Percentiles rank a stretch among this genome's conserved stretches.
These are phyloP conservation scores for Coprinellus aureogranulatus DNA, from an alignment of 768 basidiomycete species.

Conservation along the genomic window DNA sequence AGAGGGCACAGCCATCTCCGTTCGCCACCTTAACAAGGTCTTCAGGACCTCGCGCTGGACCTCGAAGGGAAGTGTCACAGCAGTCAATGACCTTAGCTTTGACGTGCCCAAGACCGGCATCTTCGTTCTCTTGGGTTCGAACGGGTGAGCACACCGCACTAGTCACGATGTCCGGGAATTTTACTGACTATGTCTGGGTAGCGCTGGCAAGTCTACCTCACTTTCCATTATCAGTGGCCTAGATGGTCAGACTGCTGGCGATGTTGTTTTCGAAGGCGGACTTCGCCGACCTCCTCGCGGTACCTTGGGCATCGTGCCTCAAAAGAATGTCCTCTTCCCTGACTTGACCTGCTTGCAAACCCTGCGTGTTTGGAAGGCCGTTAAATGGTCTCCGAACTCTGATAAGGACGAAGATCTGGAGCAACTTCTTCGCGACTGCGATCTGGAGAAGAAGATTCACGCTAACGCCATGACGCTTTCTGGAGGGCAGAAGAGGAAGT, in stretches of 20 bases:
- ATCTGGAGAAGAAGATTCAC: slow-evolving; percentile 66
- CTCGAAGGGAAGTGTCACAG: slow-evolving; percentile 51
- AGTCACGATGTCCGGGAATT: background rate
- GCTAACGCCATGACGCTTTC: slow-evolving; percentile 64
- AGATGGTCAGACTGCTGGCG: slow-evolving; percentile 55
- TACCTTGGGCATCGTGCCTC: slow-evolving; percentile 73
- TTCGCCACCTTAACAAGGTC: slow-evolving; percentile 57
- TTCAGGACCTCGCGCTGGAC: slow-evolving; percentile 51
- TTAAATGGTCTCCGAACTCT: slow-evolving; percentile 58
- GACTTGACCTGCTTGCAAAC: slow-evolving; percentile 76
- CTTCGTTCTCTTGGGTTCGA: slow-evolving; percentile 75
- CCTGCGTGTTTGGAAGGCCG: slow-evolving; percentile 65
- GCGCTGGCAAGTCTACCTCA: slow-evolving; percentile 76
- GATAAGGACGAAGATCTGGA: slow-evolving; percentile 54
- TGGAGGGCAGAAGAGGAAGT: slow-evolving; percentile 80
- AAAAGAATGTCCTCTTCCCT: slow-evolving; percentile 80
- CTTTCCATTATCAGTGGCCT: slow-evolving; percentile 68
- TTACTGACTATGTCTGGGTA: slow-evolving; percentile 22
- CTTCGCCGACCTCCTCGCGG: slow-evolving; percentile 55
- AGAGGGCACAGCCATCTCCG: slow-evolving; percentile 56
- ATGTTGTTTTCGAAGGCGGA: slow-evolving; percentile 55
- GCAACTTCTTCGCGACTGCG: slow-evolving; percentile 68
- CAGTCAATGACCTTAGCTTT: slow-evolving; percentile 63
- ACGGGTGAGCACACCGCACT: slow-evolving; percentile 42
- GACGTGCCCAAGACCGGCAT: slow-evolving; percentile 72